Conservation (phyloP, 2,329 filamentous ascomycete genomes). For the Alternaria rosae region DNA sequence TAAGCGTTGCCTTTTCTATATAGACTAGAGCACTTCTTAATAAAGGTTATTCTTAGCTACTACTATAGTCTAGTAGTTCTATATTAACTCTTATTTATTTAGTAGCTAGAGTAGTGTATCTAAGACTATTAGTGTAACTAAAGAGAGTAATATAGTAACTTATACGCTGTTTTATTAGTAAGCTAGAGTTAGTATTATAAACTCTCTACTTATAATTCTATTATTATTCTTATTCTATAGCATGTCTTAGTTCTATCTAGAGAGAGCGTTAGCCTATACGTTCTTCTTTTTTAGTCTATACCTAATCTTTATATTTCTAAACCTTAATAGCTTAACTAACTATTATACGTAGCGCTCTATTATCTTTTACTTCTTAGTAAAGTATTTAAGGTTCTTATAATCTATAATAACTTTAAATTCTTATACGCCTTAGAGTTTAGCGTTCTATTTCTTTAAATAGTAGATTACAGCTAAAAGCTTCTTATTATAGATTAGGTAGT, state of each 20-base stretch:
- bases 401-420: background rate
- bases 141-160: background rate
- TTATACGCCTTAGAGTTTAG: background rate
- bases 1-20: background rate
- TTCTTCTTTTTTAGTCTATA: background rate
- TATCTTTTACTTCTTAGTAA: background rate
- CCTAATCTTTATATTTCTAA: background rate
- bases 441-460: background rate
- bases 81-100: background rate
- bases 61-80: background rate
- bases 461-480: background rate
- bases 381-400: background rate
- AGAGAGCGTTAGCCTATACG: background rate
- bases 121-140: background rate
- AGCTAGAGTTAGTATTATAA: background rate
- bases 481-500: background rate
- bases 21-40: background rate
- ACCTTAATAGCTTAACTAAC: background rate
- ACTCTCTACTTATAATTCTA: background rate
- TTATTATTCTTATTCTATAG: background rate
- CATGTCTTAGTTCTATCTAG: background rate
- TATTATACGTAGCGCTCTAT: background rate
- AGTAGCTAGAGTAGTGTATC: background rate
- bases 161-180: background rate
- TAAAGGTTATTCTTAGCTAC: background rate